Evolutionary conservation across 176 grass and related monocot species (phyloP).

Genomic region (Carex kokanica): DNA sequence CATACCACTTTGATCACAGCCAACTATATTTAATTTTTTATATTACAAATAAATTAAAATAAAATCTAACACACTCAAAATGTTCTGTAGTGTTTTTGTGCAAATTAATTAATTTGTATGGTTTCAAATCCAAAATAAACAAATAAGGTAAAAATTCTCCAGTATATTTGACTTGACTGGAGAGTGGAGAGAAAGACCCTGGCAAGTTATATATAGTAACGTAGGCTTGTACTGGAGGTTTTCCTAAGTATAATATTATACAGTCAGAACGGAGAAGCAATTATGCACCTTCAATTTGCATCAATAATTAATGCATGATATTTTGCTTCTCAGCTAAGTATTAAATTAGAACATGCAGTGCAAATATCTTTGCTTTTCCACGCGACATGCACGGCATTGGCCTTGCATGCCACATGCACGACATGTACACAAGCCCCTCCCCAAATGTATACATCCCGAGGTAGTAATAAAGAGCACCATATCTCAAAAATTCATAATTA

Average conservation of each 20-base stretch:
- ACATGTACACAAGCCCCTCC: not conserved
- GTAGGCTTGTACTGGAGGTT: not conserved
- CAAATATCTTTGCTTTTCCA: constrained; percentile 2
- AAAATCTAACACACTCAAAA: not conserved
- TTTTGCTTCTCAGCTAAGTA: constrained; percentile 5
- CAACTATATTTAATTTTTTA: too few relatives aligned
- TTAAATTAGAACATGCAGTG: constrained; percentile 13
- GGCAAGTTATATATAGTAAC: not conserved
- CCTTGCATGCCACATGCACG: constrained; percentile 33
- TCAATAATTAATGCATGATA: not conserved
- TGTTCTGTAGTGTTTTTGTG: too few relatives aligned
- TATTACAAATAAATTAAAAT: too few relatives aligned
- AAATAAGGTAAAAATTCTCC: too few relatives aligned
- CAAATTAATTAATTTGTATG: too few relatives aligned
- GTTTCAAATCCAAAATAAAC: too few relatives aligned
- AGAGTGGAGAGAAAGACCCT: too few relatives aligned
- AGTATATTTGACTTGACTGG: too few relatives aligned
- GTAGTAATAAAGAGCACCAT: too few relatives aligned
- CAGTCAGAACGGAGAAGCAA: not conserved
- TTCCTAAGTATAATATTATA: not conserved
- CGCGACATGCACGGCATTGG: constrained; percentile 16
- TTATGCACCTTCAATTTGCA: not conserved
- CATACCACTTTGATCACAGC: too few relatives aligned
- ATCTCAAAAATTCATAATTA: too few relatives aligned
- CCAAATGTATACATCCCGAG: not conserved